Evolutionary conservation across 495 filamentous ascomycete species (phyloP).

Genomic region (Trypethelium eluteriae): DNA sequence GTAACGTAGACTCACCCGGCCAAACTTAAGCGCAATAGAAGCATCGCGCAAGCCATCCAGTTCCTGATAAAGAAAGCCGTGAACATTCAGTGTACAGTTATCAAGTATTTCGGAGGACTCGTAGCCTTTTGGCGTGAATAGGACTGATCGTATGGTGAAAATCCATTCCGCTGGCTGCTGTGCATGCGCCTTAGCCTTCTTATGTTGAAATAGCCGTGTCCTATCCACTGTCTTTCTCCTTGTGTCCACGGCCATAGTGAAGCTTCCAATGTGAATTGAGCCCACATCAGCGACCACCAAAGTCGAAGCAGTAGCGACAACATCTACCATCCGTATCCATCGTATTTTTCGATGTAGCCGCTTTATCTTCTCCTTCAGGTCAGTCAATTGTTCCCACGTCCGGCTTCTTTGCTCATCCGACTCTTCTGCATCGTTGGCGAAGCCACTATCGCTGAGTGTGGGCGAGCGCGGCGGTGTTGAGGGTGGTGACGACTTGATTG

Average conservation of each 20-base stretch:
- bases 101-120: conserved; percentile 88
- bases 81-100: conserved; percentile 76
- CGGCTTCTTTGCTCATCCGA: conserved; percentile 47
- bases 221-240: conserved; percentile 83
- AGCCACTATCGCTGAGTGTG: conserved; percentile 10
- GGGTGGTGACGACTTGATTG: conserved; percentile 15
- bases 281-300: conserved; percentile 71
- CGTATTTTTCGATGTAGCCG: conserved; percentile 75
- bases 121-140: conserved; percentile 76
- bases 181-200: conserved; percentile 58
- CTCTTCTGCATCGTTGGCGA: conserved; percentile 18
- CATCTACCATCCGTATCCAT: conserved; percentile 83
- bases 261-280: conserved; percentile 70
- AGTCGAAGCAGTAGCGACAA: conserved; percentile 74
- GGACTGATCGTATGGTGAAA: conserved; percentile 69
- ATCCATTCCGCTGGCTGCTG: conserved; percentile 93
- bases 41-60: conserved; percentile 83
- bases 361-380: conserved; percentile 76
- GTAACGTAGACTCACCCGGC: conserved; percentile 79
- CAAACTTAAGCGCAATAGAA: conserved; percentile 82
- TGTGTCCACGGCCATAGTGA: conserved; percentile 84
- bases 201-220: conserved; percentile 81
- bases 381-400: conserved; percentile 69
- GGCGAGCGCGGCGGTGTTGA: neutral
- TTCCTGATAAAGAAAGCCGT: conserved; percentile 84